Conservation (phyloP, 1,284 basidiomycete species). For the Trichosporon coremiiforme region DNA sequence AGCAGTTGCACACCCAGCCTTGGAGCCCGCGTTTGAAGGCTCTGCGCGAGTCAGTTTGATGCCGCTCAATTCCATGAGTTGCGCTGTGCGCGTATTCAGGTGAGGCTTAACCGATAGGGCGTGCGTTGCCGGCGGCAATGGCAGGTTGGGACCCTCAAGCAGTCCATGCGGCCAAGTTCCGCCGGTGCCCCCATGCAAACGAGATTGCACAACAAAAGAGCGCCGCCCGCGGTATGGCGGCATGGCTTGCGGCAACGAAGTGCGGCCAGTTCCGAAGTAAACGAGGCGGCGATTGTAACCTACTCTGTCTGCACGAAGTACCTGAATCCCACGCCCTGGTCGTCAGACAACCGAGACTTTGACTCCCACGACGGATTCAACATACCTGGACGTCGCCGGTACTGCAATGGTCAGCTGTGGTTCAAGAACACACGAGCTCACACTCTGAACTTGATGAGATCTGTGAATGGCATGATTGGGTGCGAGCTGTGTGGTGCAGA, state of each 20-base stretch:
- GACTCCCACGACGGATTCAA: not conserved
- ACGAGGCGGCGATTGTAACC: constrained; percentile 23
- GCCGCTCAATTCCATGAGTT: constrained; percentile 2
- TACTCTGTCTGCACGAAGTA: constrained; percentile 46
- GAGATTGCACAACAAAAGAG: not conserved
- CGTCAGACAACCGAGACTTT: constrained; percentile 8
- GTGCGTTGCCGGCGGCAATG: constrained; percentile 17
- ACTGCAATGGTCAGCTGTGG: constrained; percentile 27
- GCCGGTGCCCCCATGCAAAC: constrained; percentile 14
- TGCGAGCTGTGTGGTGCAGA: not conserved
- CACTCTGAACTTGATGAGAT: constrained; percentile 52
- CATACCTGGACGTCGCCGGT: constrained; percentile 49
- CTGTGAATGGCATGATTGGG: constrained; percentile 19
- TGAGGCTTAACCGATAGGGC: constrained; percentile 8
- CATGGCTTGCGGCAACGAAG: constrained; percentile 11
- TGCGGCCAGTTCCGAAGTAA: constrained; percentile 9
- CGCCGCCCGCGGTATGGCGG: not conserved
- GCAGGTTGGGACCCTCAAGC: not conserved
- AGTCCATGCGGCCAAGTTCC: not conserved
- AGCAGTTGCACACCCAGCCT: constrained; percentile 52
- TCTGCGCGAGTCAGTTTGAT: constrained; percentile 31
- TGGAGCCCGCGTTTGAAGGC: constrained; percentile 44
- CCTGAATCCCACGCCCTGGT: constrained; percentile 49
- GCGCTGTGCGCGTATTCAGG: not conserved
- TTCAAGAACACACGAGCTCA: constrained; percentile 27